phyloP scores from a whole-genome alignment of 2,329 filamentous ascomycete genomes.

The Cytospora schulzeri region DNA sequence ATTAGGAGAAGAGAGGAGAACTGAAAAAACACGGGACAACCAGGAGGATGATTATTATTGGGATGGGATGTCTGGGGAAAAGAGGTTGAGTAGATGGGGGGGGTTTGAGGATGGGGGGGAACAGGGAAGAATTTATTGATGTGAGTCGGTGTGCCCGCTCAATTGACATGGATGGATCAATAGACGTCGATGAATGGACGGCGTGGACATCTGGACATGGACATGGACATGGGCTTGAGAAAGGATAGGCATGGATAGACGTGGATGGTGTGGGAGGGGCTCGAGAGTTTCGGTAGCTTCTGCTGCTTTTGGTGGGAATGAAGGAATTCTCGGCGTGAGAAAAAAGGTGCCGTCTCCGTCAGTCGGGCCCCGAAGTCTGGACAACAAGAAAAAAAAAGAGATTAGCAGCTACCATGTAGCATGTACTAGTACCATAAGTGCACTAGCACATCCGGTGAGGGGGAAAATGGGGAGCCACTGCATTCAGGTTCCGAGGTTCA shows the following conservation, averaged over 20 bases:
- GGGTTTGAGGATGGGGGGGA: constrained; percentile 28
- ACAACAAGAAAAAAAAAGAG: not conserved
- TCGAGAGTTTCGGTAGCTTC: no score
- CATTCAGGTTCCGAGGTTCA: not conserved
- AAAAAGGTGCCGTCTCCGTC: not conserved
- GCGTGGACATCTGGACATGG: no score
- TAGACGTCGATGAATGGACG: no score
- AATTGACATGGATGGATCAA: not conserved
- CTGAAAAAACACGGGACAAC: not conserved
- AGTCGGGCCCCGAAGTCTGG: not conserved
- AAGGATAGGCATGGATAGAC: constrained; percentile 1
- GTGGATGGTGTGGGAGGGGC: not conserved
- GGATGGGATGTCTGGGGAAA: constrained; percentile 8
- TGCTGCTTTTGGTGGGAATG: no score
- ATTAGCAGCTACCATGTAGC: not conserved
- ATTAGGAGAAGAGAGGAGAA: not conserved
- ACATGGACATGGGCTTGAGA: no score
- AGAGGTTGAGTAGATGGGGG: constrained; percentile 21
- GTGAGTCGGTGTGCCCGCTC: constrained; percentile 7
- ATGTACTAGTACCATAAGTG: not conserved
- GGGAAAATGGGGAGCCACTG: not conserved
- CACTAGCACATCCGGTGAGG: not conserved
- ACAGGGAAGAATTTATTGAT: constrained; percentile 31
- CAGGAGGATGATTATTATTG: not conserved
- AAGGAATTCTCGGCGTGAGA: not conserved